Evolutionary conservation across 1,139 yeast species (phyloP), one percentile per base, ranked within the genome.

Genomic region (Protomyces inundatus): DNA sequence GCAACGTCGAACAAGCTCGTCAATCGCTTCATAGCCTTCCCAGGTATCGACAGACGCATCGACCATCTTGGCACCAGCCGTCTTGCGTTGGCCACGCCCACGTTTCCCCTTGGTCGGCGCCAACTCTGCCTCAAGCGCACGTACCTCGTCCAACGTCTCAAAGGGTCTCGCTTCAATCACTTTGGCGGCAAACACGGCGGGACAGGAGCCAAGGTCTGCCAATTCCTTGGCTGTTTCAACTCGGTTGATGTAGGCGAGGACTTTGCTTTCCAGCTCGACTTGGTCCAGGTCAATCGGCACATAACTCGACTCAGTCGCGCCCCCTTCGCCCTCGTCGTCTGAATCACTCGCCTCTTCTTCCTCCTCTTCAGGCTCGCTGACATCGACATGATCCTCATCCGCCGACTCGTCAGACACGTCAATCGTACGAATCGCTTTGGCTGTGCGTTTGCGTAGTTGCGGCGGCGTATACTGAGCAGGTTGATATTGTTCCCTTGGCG

Each of bases 11-110:
- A 95, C 89, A 69, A 95, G 79, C 33, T 95, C 87, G 71, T 93
- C 98, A 46, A 93, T 96, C 0, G 98, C 98, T 67, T 86, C 87
- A 73, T 93, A 95, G 3, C 98, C 98, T 70, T 84, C 83, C 68
- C 93, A 79, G 30, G 91, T 86, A 7, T 61, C 69, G 14, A 67
- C 34, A 10, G 70, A 67, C 23, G 55, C 67, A 67, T 88, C 96
- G 34, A 90, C 82, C 57, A 90, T 81, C 72, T 84, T 83, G 70
- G 87, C 86, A 7, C 97, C 97, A 57, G 84, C 81, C 1, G 87
- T 80, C 39, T 65, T 60, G n/a, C 63, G 55, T 12, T 71, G 70
- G 6, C 76, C 76, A 33, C 78, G 76, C 42, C 80, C 74, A 58
- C 77, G 76, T 68, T 78, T 70, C 66, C 65, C 61, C 1, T 55